Evolutionary conservation across 331 rosid species (phyloP), one percentile per base, ranked within the genome.

Genomic region (Pyrus hybrid): DNA sequence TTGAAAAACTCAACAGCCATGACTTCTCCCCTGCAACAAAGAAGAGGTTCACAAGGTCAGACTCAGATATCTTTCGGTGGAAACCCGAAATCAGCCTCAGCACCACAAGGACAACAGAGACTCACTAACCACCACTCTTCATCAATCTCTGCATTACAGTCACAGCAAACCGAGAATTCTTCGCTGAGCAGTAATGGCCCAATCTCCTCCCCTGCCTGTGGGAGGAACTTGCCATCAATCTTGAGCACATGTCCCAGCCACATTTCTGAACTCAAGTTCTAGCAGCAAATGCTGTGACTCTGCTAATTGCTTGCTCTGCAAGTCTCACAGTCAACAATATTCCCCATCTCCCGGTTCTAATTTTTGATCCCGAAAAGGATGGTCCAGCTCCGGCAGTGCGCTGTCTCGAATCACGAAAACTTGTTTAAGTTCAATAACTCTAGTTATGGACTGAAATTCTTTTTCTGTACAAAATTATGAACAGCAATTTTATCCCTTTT

Each of bases 21-120:
- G 74, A 73, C 7, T 47, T 62, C 76, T 74, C 63, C 83, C 72
- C 86, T 79, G 68, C 88, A 86, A 67, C 86, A 86, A 70, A 88
- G 87, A 67, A 87, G 82, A 79, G 74, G 68, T 73, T 81, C 81
- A 61, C 85, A 72, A 33, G 89, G 90, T 68, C 92, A 80, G 73
- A 84, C 81, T 79, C 93, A 82, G 80, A 85, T 91, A 82, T 91
- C 93, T 28, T 91, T 91, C 70, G 90, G 82, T 30, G 93, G 87
- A 79, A 81, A 87, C 79, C 73, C 73, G 80, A 70, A 65, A 21
- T 69, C 87, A 18, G 56, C 88, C 73, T 72, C 45, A 62, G 70
- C 73, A 51, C 73, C 81, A 26, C 83, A 78, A 43, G 80, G 80
- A 80, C 84, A 76, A 77, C 89, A 75, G 29, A 63, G 68, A 60